Conservation (phyloP, 345 rosid genomes). For the Populus deltoides region DNA sequence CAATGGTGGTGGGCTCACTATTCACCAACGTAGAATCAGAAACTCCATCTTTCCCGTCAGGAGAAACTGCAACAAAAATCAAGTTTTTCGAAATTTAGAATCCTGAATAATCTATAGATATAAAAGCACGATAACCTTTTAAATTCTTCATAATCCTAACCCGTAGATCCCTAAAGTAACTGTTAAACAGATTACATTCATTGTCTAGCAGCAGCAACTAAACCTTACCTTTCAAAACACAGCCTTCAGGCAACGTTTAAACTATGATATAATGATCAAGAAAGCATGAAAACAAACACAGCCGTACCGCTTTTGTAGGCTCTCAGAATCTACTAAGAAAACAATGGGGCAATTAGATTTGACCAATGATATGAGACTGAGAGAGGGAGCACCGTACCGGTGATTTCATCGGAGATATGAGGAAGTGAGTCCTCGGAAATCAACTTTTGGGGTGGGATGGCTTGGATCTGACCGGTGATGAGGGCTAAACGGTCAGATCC, state of each 20-base stretch:
- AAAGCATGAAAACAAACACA: neutral
- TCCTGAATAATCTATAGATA: no score
- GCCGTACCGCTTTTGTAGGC: neutral
- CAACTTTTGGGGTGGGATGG: constrained; percentile 30
- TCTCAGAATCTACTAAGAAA: neutral
- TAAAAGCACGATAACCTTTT: no score
- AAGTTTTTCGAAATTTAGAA: neutral
- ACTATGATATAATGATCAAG: no score
- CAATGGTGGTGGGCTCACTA: constrained; percentile 12
- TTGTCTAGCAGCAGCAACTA: no score
- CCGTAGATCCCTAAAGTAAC: no score
- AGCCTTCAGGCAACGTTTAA: neutral
- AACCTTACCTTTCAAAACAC: no score
- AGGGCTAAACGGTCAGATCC: constrained; percentile 85
- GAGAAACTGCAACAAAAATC: constrained; percentile 35
- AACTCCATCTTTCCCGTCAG: constrained; percentile 22
- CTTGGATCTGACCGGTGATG: constrained; percentile 56
- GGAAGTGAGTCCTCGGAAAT: constrained; percentile 10
- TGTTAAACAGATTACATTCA: no score
- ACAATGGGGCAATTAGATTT: no score
- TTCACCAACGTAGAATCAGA: constrained; percentile 18
- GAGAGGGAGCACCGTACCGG: constrained; percentile 27
- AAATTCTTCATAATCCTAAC: no score
- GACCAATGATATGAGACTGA: neutral
- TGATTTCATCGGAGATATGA: constrained; percentile 20